Evolutionary conservation across 2,329 filamentous ascomycete species (phyloP), one percentile per base, ranked within the genome.

Genomic region (Alternaria atra): DNA sequence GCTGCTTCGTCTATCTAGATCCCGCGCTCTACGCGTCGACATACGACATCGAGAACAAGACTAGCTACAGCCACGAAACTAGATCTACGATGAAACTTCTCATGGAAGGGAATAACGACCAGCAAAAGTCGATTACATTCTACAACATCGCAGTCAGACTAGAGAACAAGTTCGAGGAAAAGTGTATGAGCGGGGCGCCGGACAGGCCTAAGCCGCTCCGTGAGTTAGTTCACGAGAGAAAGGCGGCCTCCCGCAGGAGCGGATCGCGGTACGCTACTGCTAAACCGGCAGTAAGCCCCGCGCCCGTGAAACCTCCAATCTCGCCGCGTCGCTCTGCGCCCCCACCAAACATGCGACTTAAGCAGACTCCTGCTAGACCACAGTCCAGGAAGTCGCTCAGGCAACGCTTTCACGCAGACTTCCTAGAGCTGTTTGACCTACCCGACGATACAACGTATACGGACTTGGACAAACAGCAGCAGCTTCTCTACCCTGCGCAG

Each of bases 11-110:
- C 15, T 63, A 59, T 54, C 54, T 67, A 15, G 29, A 63, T 43
- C 51, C 56, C 9, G n/a, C 6, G 5, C 37, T 58, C 8, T 67
- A 67, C 55, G 4, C 20, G 2, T 20, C 1, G 46, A 2, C 27
- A 4, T 63, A 63, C 35, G 23, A 44, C 6, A 5, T 66, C 42
- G n/a, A 60, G 8, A 65, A 67, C 34, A 63, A 46, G 3, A 56
- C 30, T 4, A 25, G 51, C 23, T 65, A 44, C 4, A 67, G 64
- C 23, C 32, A 67, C 15, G 42, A 67, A 59, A 67, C 64, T 56
- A 57, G 47, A 27, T 54, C 34, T 48, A 67, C 20, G n/a, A 63
- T 67, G 4, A 61, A 64, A 53, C 48, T 23, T n/a, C 25, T 61
- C 20, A 47, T 39, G 37, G 50, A 56, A 51, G 44, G 55, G 30